A percentile compares a stretch with the other conserved stretches of the same genome.
Conservation (phyloP, 2,329 filamentous ascomycete species). For the Talaromyces albobiverticillius region DNA sequence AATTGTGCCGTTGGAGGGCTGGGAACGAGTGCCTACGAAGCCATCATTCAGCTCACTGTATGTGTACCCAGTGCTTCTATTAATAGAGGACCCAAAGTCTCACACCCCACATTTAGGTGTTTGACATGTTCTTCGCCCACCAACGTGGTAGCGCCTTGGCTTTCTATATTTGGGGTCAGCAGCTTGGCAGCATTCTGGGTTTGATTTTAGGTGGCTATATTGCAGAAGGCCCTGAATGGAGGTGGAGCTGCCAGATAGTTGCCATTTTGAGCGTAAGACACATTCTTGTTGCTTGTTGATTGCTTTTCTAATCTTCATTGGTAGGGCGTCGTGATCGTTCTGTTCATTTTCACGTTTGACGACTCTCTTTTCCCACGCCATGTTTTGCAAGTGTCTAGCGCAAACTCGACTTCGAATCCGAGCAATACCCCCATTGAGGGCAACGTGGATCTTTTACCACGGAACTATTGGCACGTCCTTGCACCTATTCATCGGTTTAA, state of each 20-base stretch:
- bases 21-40: slow-evolving; percentile 37
- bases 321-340: slow-evolving; percentile 18
- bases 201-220: slow-evolving; percentile 38
- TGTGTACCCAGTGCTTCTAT: not conserved
- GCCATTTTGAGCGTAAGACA: slow-evolving; percentile 19
- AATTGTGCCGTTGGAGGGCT: slow-evolving; percentile 14
- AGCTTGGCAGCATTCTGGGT: slow-evolving; percentile 37
- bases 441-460: slow-evolving; percentile 11
- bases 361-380: slow-evolving; percentile 36
- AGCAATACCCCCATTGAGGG: too few relatives aligned
- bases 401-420: not conserved
- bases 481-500: slow-evolving; percentile 20
- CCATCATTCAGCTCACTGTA: slow-evolving; percentile 39
- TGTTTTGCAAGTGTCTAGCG: slow-evolving; percentile 21
- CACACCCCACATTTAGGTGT: slow-evolving; percentile 20
- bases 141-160: slow-evolving; percentile 37
- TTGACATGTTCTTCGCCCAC: slow-evolving; percentile 40
- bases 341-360: slow-evolving; percentile 34
- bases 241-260: slow-evolving; percentile 33
- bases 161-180: slow-evolving; percentile 40
- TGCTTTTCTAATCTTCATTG: not conserved
- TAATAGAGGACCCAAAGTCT: not conserved
- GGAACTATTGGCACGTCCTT: slow-evolving; percentile 15
- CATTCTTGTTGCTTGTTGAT: slow-evolving; percentile 9
- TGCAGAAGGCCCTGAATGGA: slow-evolving; percentile 32